These are phyloP conservation scores for Cymodocea nodosa DNA, from an alignment of 116 monocot genomes.

Conservation along the genomic window DNA sequence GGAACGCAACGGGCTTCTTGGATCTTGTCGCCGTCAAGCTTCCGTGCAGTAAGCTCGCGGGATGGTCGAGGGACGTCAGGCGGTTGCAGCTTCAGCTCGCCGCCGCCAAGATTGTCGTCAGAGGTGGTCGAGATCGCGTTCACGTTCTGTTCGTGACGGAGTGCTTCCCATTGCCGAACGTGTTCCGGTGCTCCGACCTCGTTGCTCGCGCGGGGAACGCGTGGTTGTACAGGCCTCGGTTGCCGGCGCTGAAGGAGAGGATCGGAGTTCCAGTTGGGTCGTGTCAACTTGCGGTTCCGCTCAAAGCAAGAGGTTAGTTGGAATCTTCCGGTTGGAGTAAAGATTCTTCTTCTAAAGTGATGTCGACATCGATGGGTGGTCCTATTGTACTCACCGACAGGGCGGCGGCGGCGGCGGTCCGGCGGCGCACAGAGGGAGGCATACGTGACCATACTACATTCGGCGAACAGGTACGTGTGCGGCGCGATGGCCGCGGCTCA, in stretches of 20 bases:
- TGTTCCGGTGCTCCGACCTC: conserved; percentile 56
- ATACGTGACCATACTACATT: conserved; percentile 88
- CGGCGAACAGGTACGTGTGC: conserved; percentile 64
- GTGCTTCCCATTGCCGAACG: conserved; percentile 70
- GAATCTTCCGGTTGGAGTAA: too few relatives aligned
- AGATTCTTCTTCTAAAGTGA: too few relatives aligned
- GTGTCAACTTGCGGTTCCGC: conserved; percentile 66
- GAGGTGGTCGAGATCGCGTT: conserved; percentile 4
- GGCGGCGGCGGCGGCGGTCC: conserved; percentile 17
- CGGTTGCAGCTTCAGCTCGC: conserved; percentile 71
- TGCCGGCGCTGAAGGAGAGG: conserved; percentile 31
- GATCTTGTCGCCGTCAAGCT: conserved; percentile 79
- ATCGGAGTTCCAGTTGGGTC: conserved; percentile 70
- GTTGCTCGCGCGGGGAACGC: conserved; percentile 37
- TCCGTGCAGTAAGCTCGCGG: conserved; percentile 41
- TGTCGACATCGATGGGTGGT: too few relatives aligned
- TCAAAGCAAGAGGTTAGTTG: conserved; percentile 41
- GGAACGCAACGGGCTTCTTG: conserved; percentile 14
- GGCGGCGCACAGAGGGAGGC: conserved; percentile 36
- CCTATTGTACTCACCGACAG: conserved; percentile 21
- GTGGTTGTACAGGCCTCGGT: conserved; percentile 66
- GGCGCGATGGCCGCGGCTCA: conserved; percentile 85
- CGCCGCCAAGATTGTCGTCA: conserved; percentile 59
- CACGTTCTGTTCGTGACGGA: conserved; percentile 59
- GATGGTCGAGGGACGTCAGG: conserved; percentile 83